Conservation (phyloP, 352 stramenopile species). For the Globisporangium heterothallicum region DNA sequence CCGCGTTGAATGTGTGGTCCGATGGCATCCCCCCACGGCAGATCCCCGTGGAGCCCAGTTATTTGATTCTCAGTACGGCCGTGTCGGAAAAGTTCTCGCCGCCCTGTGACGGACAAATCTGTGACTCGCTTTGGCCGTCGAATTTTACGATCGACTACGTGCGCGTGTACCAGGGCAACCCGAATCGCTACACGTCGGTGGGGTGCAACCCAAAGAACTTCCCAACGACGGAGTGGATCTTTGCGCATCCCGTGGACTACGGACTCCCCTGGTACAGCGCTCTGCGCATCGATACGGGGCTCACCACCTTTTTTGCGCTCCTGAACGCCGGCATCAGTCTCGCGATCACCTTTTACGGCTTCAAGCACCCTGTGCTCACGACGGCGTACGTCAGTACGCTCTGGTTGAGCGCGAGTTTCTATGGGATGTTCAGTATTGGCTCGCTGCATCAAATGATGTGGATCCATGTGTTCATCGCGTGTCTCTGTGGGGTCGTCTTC, state of each 20-base stretch:
- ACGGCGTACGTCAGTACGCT: slow-evolving; percentile 50
- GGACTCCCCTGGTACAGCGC: slow-evolving; percentile 81
- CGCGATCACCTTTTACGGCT: slow-evolving; percentile 55
- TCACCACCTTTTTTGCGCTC: slow-evolving; percentile 48
- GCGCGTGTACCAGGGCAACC: slow-evolving; percentile 91
- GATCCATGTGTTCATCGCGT: slow-evolving; percentile 63
- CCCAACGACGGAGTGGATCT: slow-evolving; percentile 91
- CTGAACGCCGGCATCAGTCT: slow-evolving; percentile 51
- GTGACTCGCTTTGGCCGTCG: slow-evolving; percentile 88
- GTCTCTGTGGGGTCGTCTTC: slow-evolving; percentile 67
- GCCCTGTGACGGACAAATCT: slow-evolving; percentile 89
- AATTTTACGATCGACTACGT: slow-evolving; percentile 96
- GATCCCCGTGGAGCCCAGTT: slow-evolving; percentile 95
- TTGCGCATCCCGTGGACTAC: slow-evolving; percentile 79
- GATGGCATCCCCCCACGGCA: slow-evolving; percentile 59
- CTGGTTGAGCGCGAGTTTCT: slow-evolving; percentile 61
- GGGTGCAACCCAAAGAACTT: slow-evolving; percentile 91
- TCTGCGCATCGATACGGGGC: slow-evolving; percentile 37
- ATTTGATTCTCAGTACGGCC: slow-evolving; percentile 97
- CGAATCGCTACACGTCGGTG: slow-evolving; percentile 87
- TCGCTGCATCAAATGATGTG: slow-evolving; percentile 46
- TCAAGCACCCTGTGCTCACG: slow-evolving; percentile 42
- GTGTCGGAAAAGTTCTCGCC: slow-evolving; percentile 95
- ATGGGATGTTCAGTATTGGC: slow-evolving; percentile 55
- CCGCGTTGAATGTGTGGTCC: slow-evolving; percentile 78